These are phyloP conservation scores for Pseudevernia furfuracea DNA, from an alignment of 495 filamentous ascomycete genomes.

Conservation along the genomic window DNA sequence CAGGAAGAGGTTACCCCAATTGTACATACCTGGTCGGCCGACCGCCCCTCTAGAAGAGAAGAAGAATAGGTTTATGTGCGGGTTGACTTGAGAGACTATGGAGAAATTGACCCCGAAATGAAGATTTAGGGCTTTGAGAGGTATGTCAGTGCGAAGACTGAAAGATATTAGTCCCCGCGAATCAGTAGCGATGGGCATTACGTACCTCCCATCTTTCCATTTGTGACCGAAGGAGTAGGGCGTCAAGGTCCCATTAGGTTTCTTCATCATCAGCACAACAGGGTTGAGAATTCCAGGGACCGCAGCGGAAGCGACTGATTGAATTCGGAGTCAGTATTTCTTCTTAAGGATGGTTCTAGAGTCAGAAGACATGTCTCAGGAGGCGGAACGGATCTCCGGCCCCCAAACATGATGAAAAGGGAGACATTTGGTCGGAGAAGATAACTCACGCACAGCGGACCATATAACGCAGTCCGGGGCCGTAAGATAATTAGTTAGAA, in stretches of 20 bases:
- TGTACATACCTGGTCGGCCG: slow-evolving; percentile 52
- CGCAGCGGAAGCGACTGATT: slow-evolving; percentile 91
- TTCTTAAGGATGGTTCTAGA: no score
- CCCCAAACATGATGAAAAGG: no score
- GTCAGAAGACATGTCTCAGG: no score
- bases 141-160: slow-evolving; percentile 86
- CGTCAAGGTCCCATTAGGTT: slow-evolving; percentile 56
- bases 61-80: slow-evolving; percentile 97
- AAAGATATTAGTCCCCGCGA: background rate
- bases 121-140: slow-evolving; percentile 82
- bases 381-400: no score
- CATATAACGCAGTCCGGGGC: slow-evolving; percentile 95
- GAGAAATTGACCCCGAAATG: slow-evolving; percentile 98
- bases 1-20: background rate
- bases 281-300: slow-evolving; percentile 91
- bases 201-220: slow-evolving; percentile 82
- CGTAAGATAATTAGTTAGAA: slow-evolving; percentile 89
- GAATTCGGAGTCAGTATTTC: no score
- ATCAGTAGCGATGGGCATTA: background rate
- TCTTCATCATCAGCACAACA: slow-evolving; percentile 95
- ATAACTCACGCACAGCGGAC: slow-evolving; percentile 89
- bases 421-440: no score
- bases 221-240: slow-evolving; percentile 94
- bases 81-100: slow-evolving; percentile 94
- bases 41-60: slow-evolving; percentile 89